Base-by-base conservation (phyloP, 192 early-diverging fungal species). In the Linnemannia exigua region DNA sequence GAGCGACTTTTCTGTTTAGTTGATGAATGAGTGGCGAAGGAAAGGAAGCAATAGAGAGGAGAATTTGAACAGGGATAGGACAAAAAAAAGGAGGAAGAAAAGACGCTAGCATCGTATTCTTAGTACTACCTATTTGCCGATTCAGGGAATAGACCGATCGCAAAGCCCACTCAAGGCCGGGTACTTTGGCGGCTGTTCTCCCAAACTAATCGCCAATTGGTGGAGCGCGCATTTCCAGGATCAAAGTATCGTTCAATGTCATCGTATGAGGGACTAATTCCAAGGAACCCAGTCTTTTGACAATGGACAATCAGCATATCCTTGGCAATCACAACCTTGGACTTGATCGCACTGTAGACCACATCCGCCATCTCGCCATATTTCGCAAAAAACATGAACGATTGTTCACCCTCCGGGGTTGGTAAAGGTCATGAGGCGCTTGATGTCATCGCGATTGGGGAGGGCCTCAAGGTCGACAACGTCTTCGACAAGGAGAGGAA, bases 221-320 rank as follows among this genome's bases (percentile, higher is more conserved):
- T 67, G 82, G 47, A 61, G 79, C 7, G 66, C 66, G 79, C 47
- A 66, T 84, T 19, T 78, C n/a, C 63, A 84, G 15, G 25, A 79
- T 3, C 6, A 61, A 8, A 6, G 76, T 79, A 46, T 84, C 82
- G 11, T 79, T 68, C 19, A 58, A 3, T 1, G 67, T 79, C 66
- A 79, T 8, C 14, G 28, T 54, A 48, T 84, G 82, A 1, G 82
- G 82, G 15, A 83, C 50, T 37, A 67, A n/a, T 9, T 31, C 17
- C 15, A 74, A 35, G 6, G 20, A 33, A 22, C 17, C 51, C 22
- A 71, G 0, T 50, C 25, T 22, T 61, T 54, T 82, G 25, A 3
- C 74, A 11, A 12, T 22, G 47, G 11, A 82, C 69, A 15, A 76
- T 38, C 36, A 82, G 11, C 33, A 82, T 66, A 58, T 81, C 79